Base-by-base conservation (phyloP, 306 rosid genomes). In the Castanospermum australe region DNA sequence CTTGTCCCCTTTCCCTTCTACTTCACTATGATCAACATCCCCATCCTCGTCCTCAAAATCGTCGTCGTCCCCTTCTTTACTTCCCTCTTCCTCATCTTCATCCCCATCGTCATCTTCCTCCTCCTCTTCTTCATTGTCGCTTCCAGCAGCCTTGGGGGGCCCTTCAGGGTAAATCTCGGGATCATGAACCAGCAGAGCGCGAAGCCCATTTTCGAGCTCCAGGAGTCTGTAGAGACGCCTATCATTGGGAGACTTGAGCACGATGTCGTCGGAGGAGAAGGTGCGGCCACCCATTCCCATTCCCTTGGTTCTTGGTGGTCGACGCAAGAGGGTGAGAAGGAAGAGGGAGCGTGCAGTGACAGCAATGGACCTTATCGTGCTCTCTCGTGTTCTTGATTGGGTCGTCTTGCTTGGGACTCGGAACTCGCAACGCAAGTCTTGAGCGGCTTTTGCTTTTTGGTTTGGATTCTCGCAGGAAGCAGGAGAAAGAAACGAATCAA, bases 171-270 rank as follows among this genome's bases (percentile, higher is more conserved):
- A 94, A 84, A 94, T 91, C 89, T 94, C 97, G 25, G 97, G 97
- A 83, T 94, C 98, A 57, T 94, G 98, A 82, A 94, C 90, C 25
- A 92, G 88, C 85, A 94, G 67, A 33, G 97, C 95, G 17, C 84
- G 88, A 75, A 94, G 93, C 44, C 98, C 95, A 52, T 94, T 92
- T 7, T 83, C 82, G 52, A 94, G 94, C 77, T 80, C 71, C 42
- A 91, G 35, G 9, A 92, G 73, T 57, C 97, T 85, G 88, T 94
- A 91, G 0, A 89, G 50, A 63, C 91, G 91, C 67, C 83, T 87
- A 45, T 94, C 97, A 77, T 89, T 94, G 0, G 97, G 95, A 30
- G 97, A 91, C 90, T 91, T 94, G 45, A 86, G 51, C 20, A 92
- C 87, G 61, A 91, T 68, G 62, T 87, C 86, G 80, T 90, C 92